A percentile compares a stretch with the other conserved stretches of the same genome.
phyloP scores from a whole-genome alignment of 2,329 filamentous ascomycete genomes.

The Pseudogymnoascus sp. region DNA sequence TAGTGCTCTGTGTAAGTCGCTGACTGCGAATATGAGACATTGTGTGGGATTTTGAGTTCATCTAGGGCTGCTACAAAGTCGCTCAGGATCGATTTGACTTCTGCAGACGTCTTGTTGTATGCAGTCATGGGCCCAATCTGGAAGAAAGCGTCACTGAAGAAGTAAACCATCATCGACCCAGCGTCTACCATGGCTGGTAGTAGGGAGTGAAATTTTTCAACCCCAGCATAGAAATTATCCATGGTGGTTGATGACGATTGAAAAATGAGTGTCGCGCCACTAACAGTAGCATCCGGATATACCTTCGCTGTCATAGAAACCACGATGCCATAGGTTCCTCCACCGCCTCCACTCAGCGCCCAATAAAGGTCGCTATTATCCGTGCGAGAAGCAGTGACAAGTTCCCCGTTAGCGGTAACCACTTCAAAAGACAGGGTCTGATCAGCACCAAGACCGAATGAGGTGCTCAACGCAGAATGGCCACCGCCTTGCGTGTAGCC shows the following conservation, averaged over 20 bases:
- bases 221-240: conserved; percentile 42
- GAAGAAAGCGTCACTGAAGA: conserved; percentile 42
- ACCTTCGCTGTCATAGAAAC: conserved; percentile 47
- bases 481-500: conserved; percentile 57
- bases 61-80: conserved; percentile 39
- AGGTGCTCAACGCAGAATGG: conserved; percentile 45
- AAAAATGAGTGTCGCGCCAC: conserved; percentile 40
- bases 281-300: conserved; percentile 37
- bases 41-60: conserved; percentile 29
- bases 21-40: conserved; percentile 20
- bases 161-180: conserved; percentile 44
- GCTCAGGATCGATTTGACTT: conserved; percentile 39
- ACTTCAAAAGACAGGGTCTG: conserved; percentile 50
- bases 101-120: conserved; percentile 37
- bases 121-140: conserved; percentile 40
- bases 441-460: conserved; percentile 53
- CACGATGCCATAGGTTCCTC: conserved; percentile 52
- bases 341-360: conserved; percentile 54
- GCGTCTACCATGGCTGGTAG: conserved; percentile 43
- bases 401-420: conserved; percentile 43
- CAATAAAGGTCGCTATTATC: conserved; percentile 54
- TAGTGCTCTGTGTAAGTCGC: conserved; percentile 27
- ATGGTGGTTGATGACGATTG: conserved; percentile 26
- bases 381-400: conserved; percentile 40
- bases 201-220: conserved; percentile 38